Percentiles rank a stretch among this genome's conserved stretches.
phyloP scores from a whole-genome alignment of 495 filamentous ascomycete species.

The Xylaria scruposa region DNA sequence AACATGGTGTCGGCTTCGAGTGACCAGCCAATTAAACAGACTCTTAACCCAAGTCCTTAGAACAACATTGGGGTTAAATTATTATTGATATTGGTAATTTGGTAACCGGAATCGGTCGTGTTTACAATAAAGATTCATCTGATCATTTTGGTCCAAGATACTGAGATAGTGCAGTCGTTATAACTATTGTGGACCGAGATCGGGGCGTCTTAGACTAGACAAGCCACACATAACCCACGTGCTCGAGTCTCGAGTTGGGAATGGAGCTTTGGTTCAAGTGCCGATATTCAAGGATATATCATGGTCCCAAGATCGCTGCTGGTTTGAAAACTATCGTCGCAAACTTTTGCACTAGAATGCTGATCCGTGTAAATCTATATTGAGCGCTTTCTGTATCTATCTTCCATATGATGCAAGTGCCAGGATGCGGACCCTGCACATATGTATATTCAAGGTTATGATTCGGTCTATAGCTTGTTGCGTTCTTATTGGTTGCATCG shows the following conservation, averaged over 20 bases:
- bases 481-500: conserved; percentile 3
- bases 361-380: conserved; percentile 1
- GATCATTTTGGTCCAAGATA: neutral
- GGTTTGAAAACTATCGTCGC: conserved; percentile 17
- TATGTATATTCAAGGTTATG: conserved; percentile 8
- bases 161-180: neutral
- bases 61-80: neutral
- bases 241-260: conserved; percentile 32
- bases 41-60: neutral
- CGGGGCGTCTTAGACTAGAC: neutral
- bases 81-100: neutral
- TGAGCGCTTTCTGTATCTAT: neutral
- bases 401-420: conserved; percentile 1
- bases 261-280: conserved; percentile 30
- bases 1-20: neutral
- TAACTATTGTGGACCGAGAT: conserved; percentile 11
- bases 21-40: conserved; percentile 3
- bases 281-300: conserved; percentile 17
- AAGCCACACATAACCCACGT: conserved; percentile 32
- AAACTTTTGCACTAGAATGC: conserved; percentile 13
- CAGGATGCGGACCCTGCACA: conserved; percentile 10
- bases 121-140: neutral
- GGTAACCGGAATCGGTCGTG: neutral
- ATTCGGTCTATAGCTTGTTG: conserved; percentile 10
- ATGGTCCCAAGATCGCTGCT: conserved; percentile 15